A percentile compares a stretch with the other conserved stretches of the same genome.
Conservation (phyloP, 2,329 filamentous ascomycete species). For the Penicillium hordei region DNA sequence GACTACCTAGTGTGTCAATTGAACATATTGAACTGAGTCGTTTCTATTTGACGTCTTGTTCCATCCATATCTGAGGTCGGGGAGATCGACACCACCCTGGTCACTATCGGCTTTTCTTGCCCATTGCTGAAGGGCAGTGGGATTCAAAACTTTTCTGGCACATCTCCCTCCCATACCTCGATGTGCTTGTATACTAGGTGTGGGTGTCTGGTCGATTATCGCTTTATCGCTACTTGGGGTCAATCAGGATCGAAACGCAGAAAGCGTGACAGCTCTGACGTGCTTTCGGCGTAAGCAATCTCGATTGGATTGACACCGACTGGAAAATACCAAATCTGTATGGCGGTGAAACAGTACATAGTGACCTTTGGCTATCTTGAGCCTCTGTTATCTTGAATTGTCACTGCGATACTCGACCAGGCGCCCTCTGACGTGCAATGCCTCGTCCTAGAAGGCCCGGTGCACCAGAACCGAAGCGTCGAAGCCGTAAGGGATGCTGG, state of each 20-base stretch:
- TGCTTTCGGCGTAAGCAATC: constrained; percentile 13
- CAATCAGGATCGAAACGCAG: constrained; percentile 30
- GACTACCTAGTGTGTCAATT: neutral
- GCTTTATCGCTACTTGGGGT: constrained; percentile 37
- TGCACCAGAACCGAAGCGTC: constrained; percentile 63
- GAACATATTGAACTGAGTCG: neutral
- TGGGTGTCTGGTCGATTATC: constrained; percentile 39
- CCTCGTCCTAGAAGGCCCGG: constrained; percentile 65
- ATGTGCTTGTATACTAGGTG: constrained; percentile 37
- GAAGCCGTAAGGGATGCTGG: constrained; percentile 70
- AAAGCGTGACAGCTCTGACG: constrained; percentile 21
- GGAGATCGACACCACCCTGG: constrained; percentile 6
- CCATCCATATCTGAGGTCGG: neutral
- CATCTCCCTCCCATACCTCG: constrained; percentile 33
- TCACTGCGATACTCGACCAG: constrained; percentile 16
- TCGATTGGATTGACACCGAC: neutral
- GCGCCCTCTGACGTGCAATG: constrained; percentile 44
- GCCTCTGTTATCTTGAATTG: constrained; percentile 16
- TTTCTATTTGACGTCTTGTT: neutral
- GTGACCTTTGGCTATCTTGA: constrained; percentile 21
- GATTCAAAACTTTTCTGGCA: constrained; percentile 13
- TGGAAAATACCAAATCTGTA: constrained; percentile 15
- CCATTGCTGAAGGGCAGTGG: constrained; percentile 18
- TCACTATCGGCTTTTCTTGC: constrained; percentile 4
- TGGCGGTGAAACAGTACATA: constrained; percentile 26